Percentiles rank a stretch among this genome's conserved stretches.
Evolutionary conservation across 2,329 filamentous ascomycete genomes (phyloP).

Genomic region (Curvularia eragrostidis): DNA sequence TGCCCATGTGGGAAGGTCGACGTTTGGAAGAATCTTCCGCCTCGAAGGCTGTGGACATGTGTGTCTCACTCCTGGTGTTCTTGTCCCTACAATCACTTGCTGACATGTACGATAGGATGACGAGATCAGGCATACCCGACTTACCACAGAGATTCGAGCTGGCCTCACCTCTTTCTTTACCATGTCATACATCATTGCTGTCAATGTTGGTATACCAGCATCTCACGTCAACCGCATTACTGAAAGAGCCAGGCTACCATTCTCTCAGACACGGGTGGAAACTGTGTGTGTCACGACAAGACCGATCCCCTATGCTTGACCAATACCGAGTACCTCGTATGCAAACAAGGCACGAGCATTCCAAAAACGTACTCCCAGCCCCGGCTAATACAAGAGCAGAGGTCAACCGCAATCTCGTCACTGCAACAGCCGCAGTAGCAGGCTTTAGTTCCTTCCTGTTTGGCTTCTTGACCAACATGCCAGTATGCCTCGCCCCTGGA

Average conservation of each 20-base stretch:
- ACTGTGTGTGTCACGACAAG: slow-evolving; percentile 68
- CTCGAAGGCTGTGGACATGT: slow-evolving; percentile 85
- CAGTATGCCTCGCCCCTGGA: slow-evolving; percentile 50
- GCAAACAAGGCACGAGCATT: slow-evolving; percentile 50
- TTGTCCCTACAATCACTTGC: background rate
- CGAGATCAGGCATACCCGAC: slow-evolving; percentile 76
- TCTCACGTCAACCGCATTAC: background rate
- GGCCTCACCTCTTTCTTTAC: slow-evolving; percentile 73
- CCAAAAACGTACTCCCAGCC: background rate
- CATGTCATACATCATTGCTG: slow-evolving; percentile 52
- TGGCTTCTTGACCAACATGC: slow-evolving; percentile 80
- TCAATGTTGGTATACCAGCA: slow-evolving; percentile 30
- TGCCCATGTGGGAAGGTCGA: slow-evolving; percentile 38
- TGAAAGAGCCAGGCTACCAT: slow-evolving; percentile 43
- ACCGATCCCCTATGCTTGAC: slow-evolving; percentile 61
- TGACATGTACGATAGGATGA: slow-evolving; percentile 59
- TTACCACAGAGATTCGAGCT: slow-evolving; percentile 83
- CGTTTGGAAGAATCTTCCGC: slow-evolving; percentile 64
- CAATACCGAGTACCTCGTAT: slow-evolving; percentile 68
- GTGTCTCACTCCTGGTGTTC: slow-evolving; percentile 49
- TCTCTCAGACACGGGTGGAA: slow-evolving; percentile 69
- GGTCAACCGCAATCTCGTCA: slow-evolving; percentile 79
- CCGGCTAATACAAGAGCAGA: slow-evolving; percentile 33
- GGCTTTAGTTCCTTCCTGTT: slow-evolving; percentile 79
- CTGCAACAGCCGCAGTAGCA: slow-evolving; percentile 82